Evolutionary conservation across 192 early-diverging fungal species (phyloP).

Genomic region (Rhizophagus clarus): DNA sequence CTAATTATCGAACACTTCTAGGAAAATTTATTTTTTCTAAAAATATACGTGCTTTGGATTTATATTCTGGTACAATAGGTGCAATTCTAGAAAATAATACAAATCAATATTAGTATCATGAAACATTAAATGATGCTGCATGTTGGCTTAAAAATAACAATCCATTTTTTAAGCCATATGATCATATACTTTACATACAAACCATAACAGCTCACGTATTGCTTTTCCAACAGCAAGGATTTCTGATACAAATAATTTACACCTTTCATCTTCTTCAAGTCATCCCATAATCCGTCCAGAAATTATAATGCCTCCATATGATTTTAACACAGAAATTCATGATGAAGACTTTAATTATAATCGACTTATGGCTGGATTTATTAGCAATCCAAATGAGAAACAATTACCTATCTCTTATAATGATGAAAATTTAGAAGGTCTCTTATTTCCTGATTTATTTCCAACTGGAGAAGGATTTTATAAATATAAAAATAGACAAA

Average conservation of each 20-base stretch:
- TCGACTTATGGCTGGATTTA: neutral
- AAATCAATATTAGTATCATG: neutral
- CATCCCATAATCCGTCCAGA: too few relatives aligned
- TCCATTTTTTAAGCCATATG: neutral
- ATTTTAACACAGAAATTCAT: neutral
- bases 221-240: neutral
- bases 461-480: neutral
- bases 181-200: neutral
- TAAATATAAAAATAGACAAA: neutral
- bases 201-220: too few relatives aligned
- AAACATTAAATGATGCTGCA: neutral
- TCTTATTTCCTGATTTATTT: neutral
- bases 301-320: neutral
- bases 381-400: neutral
- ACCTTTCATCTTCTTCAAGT: too few relatives aligned
- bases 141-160: neutral
- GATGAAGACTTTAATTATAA: conserved; percentile 7
- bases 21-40: neutral
- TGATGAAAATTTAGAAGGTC: neutral
- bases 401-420: neutral
- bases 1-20: neutral
- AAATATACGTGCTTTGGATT: neutral
- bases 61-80: neutral
- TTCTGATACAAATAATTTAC: neutral
- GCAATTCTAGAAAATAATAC: neutral